Percentiles rank a stretch among this genome's conserved stretches.
Conservation (phyloP, 345 rosid genomes). For the Rhizophora mangle region DNA sequence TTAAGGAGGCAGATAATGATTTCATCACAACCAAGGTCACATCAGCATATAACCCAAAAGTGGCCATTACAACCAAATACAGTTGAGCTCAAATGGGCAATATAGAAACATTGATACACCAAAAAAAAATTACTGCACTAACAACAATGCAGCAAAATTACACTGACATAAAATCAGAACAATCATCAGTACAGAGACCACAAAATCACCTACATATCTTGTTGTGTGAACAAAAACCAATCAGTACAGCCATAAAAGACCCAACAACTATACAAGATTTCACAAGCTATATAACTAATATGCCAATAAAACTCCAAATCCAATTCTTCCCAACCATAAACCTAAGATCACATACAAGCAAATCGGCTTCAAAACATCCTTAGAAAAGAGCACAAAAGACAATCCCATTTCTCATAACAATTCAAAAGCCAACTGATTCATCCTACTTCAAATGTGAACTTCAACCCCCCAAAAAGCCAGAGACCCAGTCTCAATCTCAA, state of each 20-base stretch:
- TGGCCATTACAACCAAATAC: neutral
- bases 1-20: neutral
- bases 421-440: neutral
- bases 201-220: neutral
- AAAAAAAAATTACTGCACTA: too few species aligned
- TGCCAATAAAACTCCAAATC: too few species aligned
- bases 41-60: neutral
- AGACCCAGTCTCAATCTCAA: neutral
- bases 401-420: neutral
- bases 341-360: too few species aligned
- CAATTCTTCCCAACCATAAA: too few species aligned
- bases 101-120: neutral
- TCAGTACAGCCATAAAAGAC: too few species aligned
- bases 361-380: too few species aligned
- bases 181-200: neutral
- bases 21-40: neutral
- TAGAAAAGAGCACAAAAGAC: neutral
- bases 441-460: neutral
- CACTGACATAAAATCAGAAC: neutral
- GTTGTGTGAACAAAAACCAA: too few species aligned
- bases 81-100: neutral
- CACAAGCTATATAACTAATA: too few species aligned
- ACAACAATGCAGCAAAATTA: neutral
- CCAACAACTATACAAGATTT: too few species aligned
- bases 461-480: neutral